Evolutionary conservation across 73 alveolate genomes (phyloP).

Genomic region (Diophrys sp.): DNA sequence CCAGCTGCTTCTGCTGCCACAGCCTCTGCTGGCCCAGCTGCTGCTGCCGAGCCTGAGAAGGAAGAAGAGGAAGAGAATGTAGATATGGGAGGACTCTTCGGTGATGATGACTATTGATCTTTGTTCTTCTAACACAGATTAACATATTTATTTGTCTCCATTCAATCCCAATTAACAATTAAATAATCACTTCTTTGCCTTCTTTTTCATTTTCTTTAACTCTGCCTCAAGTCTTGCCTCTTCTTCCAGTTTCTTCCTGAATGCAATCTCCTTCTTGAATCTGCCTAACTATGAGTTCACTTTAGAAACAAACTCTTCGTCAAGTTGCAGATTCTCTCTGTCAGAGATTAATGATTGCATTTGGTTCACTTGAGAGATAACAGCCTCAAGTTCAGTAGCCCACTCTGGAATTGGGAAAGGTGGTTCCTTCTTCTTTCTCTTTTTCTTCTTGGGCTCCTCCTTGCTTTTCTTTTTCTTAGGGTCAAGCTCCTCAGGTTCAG

Average conservation of each 20-base stretch:
- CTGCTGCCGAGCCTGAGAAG: conserved; percentile 65
- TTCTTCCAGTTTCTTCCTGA: conserved; percentile 73
- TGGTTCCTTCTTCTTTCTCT: conserved; percentile 90
- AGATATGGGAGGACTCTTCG: conserved; percentile 93
- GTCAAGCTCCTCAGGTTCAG: conserved; percentile 83
- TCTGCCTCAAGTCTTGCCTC: conserved; percentile 73
- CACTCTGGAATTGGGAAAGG: conserved; percentile 89
- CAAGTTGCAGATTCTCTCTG: conserved; percentile 56
- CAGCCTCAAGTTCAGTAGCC: conserved; percentile 83
- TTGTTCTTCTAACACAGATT: not conserved
- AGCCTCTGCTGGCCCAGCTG: conserved; percentile 49
- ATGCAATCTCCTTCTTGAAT: conserved; percentile 68
- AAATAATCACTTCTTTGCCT: conserved; percentile 29
- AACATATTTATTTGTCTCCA: not conserved
- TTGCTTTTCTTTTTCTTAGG: conserved; percentile 69
- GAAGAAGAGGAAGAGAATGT: conserved; percentile 89
- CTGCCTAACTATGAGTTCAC: conserved; percentile 67
- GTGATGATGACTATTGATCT: conserved; percentile 62
- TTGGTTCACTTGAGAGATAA: conserved; percentile 48
- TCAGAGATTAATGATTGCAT: conserved; percentile 62
- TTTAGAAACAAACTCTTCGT: conserved; percentile 51
- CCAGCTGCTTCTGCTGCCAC: conserved; percentile 63
- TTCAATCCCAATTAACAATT: not conserved
- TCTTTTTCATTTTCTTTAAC: conserved; percentile 30
- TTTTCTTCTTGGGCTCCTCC: conserved; percentile 68